Base-by-base conservation (phyloP, 2,329 filamentous ascomycete species). In the Achaetomium macrosporum region DNA sequence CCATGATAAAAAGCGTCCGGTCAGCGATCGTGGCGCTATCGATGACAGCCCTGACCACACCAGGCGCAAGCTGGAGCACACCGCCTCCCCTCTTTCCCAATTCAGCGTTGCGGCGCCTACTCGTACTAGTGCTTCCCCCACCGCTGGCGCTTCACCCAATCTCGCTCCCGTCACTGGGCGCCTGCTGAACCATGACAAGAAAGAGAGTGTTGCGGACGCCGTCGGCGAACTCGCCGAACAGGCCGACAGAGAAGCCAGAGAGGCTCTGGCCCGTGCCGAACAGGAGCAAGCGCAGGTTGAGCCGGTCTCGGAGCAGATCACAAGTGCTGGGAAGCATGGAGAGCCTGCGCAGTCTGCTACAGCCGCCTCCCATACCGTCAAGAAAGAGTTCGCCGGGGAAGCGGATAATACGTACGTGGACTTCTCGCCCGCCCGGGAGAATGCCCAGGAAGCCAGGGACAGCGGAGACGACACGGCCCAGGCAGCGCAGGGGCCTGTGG, bases 161-260 rank as follows among this genome's bases (percentile, higher is more conserved):
- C 8, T 35, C 16, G 37, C 41, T 10, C 15, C 42, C 15, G 39
- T 47, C 10, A 56, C 63, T 3, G 25, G 31, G 6, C 44, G 20
- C 5, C 39, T 3, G 33, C 7, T 33, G 29, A 56, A 56, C 42
- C 59, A 64, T 9, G 63, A 69, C 42, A 67, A 70, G 49, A 81
- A 75, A 59, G 85, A 89, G 68, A 86, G 84, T 46, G 86, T 93
- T 30, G 76, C 85, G 17, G 82, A 88, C 51, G 84, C 86, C 25
- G 75, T 90, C 39, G 79, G 75, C 59, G 83, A 83, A 40, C 73
- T 90, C 58, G 86, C 84, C 41, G 67, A 68, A 46, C 70, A 73
- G 60, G 76, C 69, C 17, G 71, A 79, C 55, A 67, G 70, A 8
- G 75, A 78, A 63, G 83, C 86, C 2, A 82, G 84, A 61, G 79